Percentiles rank a stretch among this genome's conserved stretches.
These are phyloP conservation scores for Brettanomyces naardenensis DNA, from an alignment of 805 yeast genomes.

Conservation along the genomic window DNA sequence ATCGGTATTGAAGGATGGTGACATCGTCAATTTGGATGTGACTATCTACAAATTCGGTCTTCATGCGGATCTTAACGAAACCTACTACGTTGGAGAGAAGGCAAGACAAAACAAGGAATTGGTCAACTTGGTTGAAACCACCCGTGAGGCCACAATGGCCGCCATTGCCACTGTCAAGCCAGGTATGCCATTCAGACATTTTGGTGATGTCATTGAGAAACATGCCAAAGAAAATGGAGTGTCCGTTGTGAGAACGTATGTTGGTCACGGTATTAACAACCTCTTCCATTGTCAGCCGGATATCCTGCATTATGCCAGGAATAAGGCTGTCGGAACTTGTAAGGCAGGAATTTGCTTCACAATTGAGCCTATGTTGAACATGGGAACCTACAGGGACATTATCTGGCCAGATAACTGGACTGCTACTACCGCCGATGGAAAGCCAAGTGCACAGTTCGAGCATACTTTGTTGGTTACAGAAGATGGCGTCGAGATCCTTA, in stretches of 20 bases:
- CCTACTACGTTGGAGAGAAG: constrained; percentile 92
- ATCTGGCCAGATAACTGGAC: constrained; percentile 99
- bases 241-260: constrained; percentile 82
- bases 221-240: constrained; percentile 74
- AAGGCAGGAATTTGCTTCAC: constrained; percentile 96
- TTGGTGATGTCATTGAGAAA: constrained; percentile 83
- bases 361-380: constrained; percentile 93
- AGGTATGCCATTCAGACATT: constrained; percentile 76
- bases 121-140: constrained; percentile 86
- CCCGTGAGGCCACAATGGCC: constrained; percentile 77
- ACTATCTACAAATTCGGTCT: constrained; percentile 78
- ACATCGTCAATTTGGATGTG: constrained; percentile 86
- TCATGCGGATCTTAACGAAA: constrained; percentile 94
- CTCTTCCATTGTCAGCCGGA: constrained; percentile 90
- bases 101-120: constrained; percentile 70
- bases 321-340: constrained; percentile 88
- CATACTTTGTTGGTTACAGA: constrained; percentile 91
- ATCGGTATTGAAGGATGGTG: constrained; percentile 83
- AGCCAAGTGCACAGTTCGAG: constrained; percentile 88
- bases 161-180: constrained; percentile 88
- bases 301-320: constrained; percentile 89
- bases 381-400: constrained; percentile 72
- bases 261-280: constrained; percentile 89
- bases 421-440: constrained; percentile 83
- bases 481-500: constrained; percentile 83